Evolutionary conservation across 768 basidiomycete species (phyloP).

Genomic region (Tricholoma hemisulphureum): DNA sequence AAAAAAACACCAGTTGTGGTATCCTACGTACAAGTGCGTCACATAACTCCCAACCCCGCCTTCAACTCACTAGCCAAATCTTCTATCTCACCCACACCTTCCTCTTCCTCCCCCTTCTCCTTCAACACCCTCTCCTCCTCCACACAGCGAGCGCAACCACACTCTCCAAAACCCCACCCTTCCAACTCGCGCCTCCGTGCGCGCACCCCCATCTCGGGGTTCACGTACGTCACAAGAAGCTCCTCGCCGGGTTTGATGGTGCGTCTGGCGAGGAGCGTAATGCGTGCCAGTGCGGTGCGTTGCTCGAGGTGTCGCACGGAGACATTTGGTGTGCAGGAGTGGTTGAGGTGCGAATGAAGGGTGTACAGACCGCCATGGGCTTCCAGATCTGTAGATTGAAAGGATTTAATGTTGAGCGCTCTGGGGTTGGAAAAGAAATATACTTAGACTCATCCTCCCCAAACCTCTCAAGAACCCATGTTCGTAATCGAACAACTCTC

Average conservation of each 20-base stretch:
- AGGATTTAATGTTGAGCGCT: too few species aligned
- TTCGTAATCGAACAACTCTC: constrained; percentile 71
- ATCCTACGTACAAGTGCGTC: background rate
- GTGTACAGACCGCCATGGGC: constrained; percentile 84
- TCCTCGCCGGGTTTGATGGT: constrained; percentile 72
- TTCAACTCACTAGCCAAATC: constrained; percentile 62
- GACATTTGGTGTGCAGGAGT: constrained; percentile 76
- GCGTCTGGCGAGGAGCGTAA: constrained; percentile 68
- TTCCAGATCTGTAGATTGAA: constrained; percentile 79
- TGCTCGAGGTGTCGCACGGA: constrained; percentile 77
- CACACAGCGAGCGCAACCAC: constrained; percentile 65
- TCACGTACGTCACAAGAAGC: constrained; percentile 74
- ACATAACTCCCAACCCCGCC: constrained; percentile 60
- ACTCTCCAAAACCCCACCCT: constrained; percentile 76
- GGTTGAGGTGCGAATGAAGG: constrained; percentile 86
- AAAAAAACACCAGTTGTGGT: too few species aligned
- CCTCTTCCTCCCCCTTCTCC: constrained; percentile 27
- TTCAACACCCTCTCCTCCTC: constrained; percentile 49
- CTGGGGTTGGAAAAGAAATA: constrained; percentile 30
- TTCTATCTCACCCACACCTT: constrained; percentile 24
- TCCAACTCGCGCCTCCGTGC: constrained; percentile 52
- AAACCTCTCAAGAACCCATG: constrained; percentile 64
- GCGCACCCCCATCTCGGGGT: constrained; percentile 52
- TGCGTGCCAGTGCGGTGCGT: constrained; percentile 65
- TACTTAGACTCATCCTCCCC: constrained; percentile 80